Evolutionary conservation across 108 stramenopile genomes (phyloP).

Genomic region (Skeletonema costatum): DNA sequence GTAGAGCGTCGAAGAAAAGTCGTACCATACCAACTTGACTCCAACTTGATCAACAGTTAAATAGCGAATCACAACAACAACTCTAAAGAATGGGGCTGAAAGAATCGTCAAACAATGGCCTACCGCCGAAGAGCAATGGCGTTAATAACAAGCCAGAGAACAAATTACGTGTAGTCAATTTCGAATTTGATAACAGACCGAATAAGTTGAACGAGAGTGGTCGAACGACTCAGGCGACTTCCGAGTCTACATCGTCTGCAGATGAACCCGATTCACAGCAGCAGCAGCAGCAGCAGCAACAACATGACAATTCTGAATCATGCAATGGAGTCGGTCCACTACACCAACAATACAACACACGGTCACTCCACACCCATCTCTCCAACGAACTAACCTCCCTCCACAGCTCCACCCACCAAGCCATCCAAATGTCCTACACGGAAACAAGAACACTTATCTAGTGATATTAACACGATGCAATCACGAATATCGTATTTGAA

Average conservation of each 20-base stretch:
- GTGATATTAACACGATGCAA: neutral
- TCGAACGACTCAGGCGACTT: neutral
- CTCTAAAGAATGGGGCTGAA: neutral
- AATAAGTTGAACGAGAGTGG: neutral
- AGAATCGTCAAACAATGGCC: neutral
- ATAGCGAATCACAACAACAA: no score
- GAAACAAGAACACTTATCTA: neutral
- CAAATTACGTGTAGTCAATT: neutral
- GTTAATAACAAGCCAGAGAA: no score
- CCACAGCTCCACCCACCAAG: neutral
- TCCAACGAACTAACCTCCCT: neutral
- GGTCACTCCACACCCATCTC: neutral
- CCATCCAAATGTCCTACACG: neutral
- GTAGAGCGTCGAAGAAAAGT: no score
- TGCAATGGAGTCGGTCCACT: neutral
- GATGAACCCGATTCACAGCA: neutral
- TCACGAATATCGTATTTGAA: neutral
- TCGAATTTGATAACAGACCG: neutral
- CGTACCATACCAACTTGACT: neutral
- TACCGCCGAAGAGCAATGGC: neutral
- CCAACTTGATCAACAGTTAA: neutral
- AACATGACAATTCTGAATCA: neutral
- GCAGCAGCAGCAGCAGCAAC: neutral
- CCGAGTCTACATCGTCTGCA: neutral
- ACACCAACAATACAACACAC: neutral